Evolutionary conservation across 495 filamentous ascomycete species (phyloP).

Genomic region (Talaromyces thailandensis): DNA sequence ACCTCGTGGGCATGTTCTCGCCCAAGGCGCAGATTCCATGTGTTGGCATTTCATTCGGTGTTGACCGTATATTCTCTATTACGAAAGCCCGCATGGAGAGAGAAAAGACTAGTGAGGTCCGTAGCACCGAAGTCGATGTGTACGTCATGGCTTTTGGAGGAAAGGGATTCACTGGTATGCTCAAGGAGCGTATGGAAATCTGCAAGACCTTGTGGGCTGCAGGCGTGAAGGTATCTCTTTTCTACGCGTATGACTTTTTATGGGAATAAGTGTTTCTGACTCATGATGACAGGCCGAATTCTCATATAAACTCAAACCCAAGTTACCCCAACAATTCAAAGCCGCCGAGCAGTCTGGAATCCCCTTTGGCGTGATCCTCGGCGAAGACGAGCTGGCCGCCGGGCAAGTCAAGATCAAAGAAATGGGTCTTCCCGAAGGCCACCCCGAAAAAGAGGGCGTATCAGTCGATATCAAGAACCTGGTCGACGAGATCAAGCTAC

Average conservation of each 20-base stretch:
- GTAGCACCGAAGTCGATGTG: constrained; percentile 71
- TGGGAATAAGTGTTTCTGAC: not conserved
- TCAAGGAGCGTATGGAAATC: constrained; percentile 73
- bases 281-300: constrained; percentile 55
- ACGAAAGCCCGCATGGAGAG: constrained; percentile 65
- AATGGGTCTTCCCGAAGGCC: constrained; percentile 66
- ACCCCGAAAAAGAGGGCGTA: constrained; percentile 81
- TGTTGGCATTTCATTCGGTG: constrained; percentile 89
- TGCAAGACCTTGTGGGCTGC: constrained; percentile 66
- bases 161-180: constrained; percentile 72
- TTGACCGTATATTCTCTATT: constrained; percentile 91
- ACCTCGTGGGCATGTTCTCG: constrained; percentile 86
- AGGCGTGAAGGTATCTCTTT: constrained; percentile 54
- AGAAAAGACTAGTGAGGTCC: constrained; percentile 47
- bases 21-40: constrained; percentile 81
- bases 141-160: constrained; percentile 92
- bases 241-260: not conserved
- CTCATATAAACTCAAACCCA: constrained; percentile 71
- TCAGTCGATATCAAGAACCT: constrained; percentile 54
- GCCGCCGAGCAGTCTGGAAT: constrained; percentile 62
- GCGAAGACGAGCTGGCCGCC: constrained; percentile 66
- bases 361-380: constrained; percentile 68
- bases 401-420: constrained; percentile 80
- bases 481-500: constrained; percentile 49
- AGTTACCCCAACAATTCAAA: constrained; percentile 70